phyloP scores from a whole-genome alignment of 2,329 filamentous ascomycete species.

The Diaporthe australafricana region DNA sequence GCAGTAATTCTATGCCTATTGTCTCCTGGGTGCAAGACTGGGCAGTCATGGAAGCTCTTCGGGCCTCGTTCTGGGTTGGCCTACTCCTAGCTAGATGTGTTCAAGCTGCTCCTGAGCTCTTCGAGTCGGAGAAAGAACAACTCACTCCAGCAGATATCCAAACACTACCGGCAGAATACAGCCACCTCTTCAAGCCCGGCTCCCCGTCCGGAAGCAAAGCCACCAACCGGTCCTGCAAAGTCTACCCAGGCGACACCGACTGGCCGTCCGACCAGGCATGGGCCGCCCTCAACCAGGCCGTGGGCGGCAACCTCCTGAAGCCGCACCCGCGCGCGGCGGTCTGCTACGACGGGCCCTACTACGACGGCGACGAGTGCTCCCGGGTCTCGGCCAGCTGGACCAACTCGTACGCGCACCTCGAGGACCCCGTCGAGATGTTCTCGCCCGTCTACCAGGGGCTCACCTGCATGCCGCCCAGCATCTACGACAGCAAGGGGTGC shows the following conservation, averaged over 20 bases:
- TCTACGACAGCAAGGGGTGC: constrained; percentile 45
- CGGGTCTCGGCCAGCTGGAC: constrained; percentile 45
- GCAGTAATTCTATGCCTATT: background rate
- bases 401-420: constrained; percentile 46
- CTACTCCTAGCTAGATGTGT: background rate
- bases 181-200: constrained; percentile 7
- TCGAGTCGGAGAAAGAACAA: constrained; percentile 15
- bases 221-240: constrained; percentile 41
- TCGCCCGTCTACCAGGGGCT: constrained; percentile 48
- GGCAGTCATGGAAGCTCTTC: background rate
- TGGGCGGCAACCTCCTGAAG: constrained; percentile 47
- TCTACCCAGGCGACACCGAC: constrained; percentile 42
- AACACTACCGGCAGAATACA: background rate
- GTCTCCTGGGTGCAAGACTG: background rate
- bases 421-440: constrained; percentile 47
- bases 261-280: constrained; percentile 48
- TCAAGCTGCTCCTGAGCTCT: constrained; percentile 4
- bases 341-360: constrained; percentile 45
- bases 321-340: constrained; percentile 46
- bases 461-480: constrained; percentile 43
- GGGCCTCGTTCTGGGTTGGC: background rate
- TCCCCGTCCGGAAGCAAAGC: background rate
- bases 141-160: constrained; percentile 7
- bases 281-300: constrained; percentile 45
- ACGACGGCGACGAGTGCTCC: constrained; percentile 45